phyloP scores from a whole-genome alignment of 169 alveolate species.

The Plasmodium sp. region DNA sequence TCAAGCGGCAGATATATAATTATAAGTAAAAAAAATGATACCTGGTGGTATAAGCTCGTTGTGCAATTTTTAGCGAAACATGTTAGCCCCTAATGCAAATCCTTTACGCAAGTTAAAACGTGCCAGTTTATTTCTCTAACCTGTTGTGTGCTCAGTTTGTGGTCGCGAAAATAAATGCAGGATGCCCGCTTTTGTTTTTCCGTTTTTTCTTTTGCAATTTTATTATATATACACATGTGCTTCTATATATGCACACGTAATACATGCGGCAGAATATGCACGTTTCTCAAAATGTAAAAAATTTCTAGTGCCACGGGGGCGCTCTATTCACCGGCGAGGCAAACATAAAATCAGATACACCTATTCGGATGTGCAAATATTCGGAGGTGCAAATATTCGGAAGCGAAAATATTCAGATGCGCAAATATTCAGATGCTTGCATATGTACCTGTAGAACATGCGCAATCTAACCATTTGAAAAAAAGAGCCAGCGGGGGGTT shows the following conservation, averaged over 20 bases:
- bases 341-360: neutral
- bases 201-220: neutral
- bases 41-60: neutral
- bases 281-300: neutral
- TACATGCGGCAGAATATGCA: neutral
- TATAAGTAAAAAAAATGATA: neutral
- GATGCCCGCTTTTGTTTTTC: neutral
- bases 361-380: neutral
- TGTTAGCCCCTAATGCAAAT: neutral
- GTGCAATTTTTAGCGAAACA: neutral
- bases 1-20: neutral
- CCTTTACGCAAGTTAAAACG: neutral
- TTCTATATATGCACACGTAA: neutral
- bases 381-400: neutral
- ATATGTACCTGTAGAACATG: constrained; percentile 1
- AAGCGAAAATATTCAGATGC: neutral
- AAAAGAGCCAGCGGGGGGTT: neutral
- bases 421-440: neutral
- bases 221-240: neutral
- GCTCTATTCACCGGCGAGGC: neutral
- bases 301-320: neutral
- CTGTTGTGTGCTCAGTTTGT: neutral
- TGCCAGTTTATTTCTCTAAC: neutral
- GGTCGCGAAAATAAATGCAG: neutral
- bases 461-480: neutral